Conservation (phyloP, 1,284 basidiomycete species). For the Coniophora puteana region DNA sequence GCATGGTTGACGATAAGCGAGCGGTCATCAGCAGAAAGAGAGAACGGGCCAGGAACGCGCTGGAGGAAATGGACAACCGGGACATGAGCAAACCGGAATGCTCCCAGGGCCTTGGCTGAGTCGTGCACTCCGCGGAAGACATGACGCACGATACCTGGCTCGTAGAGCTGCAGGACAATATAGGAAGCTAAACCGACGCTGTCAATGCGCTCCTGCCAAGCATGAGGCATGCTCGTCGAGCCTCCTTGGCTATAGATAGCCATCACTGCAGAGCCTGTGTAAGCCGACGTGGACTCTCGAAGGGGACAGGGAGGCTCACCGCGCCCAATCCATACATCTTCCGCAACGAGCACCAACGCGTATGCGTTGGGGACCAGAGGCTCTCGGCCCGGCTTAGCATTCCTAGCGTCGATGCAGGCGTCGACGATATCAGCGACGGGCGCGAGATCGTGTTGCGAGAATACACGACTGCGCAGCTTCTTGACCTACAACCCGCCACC, state of each 20-base stretch:
- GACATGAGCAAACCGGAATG: neutral
- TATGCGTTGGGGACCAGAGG: no score
- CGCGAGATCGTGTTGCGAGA: no score
- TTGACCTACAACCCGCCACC: no score
- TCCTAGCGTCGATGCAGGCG: no score
- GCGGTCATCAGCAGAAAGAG: neutral
- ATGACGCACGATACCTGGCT: neutral
- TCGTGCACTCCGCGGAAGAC: constrained; percentile 1
- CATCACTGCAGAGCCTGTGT: neutral
- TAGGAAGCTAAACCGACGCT: neutral
- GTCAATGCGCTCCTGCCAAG: neutral
- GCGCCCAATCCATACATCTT: neutral
- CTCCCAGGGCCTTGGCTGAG: neutral
- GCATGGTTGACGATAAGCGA: neutral
- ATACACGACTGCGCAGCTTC: no score
- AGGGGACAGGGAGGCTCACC: neutral
- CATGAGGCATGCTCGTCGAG: neutral
- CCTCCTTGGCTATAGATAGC: constrained; percentile 2
- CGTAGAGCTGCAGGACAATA: neutral
- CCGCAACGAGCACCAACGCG: neutral
- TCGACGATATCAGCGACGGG: no score
- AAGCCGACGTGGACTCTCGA: neutral
- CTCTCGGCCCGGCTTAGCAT: no score
- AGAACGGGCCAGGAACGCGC: neutral
- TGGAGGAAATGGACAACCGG: neutral